A percentile compares a stretch with the other conserved stretches of the same genome.
Evolutionary conservation across 2,329 filamentous ascomycete genomes (phyloP).

Genomic region (Aurifilum marmelostoma): DNA sequence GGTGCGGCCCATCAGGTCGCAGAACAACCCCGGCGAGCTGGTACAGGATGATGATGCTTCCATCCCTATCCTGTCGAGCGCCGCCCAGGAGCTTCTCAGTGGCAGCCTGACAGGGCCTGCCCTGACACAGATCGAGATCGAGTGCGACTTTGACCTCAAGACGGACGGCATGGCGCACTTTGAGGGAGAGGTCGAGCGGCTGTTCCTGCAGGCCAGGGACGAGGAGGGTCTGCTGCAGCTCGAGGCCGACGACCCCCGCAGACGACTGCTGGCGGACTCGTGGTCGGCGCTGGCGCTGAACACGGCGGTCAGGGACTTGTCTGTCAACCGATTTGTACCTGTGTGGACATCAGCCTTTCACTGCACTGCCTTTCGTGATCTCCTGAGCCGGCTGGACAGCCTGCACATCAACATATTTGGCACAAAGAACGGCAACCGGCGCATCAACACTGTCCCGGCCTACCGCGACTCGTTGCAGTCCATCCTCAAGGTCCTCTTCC

Average conservation of each 20-base stretch:
- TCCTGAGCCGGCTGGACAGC: slow-evolving; percentile 21
- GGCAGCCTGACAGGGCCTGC: slow-evolving; percentile 23
- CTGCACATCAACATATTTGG: slow-evolving; percentile 24
- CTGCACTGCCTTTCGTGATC: slow-evolving; percentile 16
- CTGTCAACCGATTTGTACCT: slow-evolving; percentile 23
- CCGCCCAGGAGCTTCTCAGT: slow-evolving; percentile 23
- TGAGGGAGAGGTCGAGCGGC: slow-evolving; percentile 21
- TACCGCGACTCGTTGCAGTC: slow-evolving; percentile 28
- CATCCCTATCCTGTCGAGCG: slow-evolving; percentile 18
- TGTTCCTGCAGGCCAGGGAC: slow-evolving; percentile 24
- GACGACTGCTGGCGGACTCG: slow-evolving; percentile 26
- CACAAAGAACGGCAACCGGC: slow-evolving; percentile 24
- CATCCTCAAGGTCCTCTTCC: slow-evolving; percentile 27
- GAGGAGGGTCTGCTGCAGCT: slow-evolving; percentile 26
- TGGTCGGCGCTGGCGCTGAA: slow-evolving; percentile 26
- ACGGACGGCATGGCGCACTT: slow-evolving; percentile 2
- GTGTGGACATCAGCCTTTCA: slow-evolving; percentile 27
- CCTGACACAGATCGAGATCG: slow-evolving; percentile 19
- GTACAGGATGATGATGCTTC: neutral
- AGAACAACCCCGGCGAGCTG: slow-evolving; percentile 2
- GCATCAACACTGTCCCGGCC: slow-evolving; percentile 27
- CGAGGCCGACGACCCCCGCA: slow-evolving; percentile 26
- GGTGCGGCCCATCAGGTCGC: slow-evolving; percentile 9
- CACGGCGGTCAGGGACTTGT: slow-evolving; percentile 20
- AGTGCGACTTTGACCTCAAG: slow-evolving; percentile 23